Conservation (phyloP, 169 alveolate genomes). For the Plasmodium relictum region DNA sequence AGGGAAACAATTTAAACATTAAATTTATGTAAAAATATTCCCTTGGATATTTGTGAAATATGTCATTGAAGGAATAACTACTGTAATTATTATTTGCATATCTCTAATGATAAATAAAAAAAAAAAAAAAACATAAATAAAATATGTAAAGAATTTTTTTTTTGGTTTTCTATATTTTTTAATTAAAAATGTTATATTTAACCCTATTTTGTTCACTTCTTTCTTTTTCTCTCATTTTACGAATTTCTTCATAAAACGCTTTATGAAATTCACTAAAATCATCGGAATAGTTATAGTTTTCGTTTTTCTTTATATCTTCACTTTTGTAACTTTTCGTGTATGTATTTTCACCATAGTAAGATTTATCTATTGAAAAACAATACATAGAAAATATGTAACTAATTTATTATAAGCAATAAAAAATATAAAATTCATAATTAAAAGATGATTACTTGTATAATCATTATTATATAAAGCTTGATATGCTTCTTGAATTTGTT, state of each 20-base stretch:
- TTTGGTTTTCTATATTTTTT: neutral
- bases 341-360: conserved; percentile 23
- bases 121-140: conserved; percentile 9
- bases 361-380: conserved; percentile 20
- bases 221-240: conserved; percentile 71
- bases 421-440: neutral
- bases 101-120: conserved; percentile 38
- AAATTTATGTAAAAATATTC: conserved; percentile 66
- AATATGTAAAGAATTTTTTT: neutral
- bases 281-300: conserved; percentile 16
- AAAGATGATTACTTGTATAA: conserved; percentile 78
- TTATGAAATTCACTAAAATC: conserved; percentile 70
- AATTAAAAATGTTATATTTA: conserved; percentile 13
- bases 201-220: conserved; percentile 53
- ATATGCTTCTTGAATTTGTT: conserved; percentile 92
- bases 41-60: conserved; percentile 58
- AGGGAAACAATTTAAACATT: conserved; percentile 71
- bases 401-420: conserved; percentile 1
- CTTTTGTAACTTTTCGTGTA: conserved; percentile 16
- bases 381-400: neutral
- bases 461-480: conserved; percentile 87
- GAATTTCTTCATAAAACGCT: conserved; percentile 75
- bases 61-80: conserved; percentile 41
- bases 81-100: conserved; percentile 56
- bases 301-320: conserved; percentile 27